Percentiles rank a stretch among this genome's conserved stretches.
These are phyloP conservation scores for Apiospora pterosperma DNA, from an alignment of 2,329 filamentous ascomycete genomes.

Conservation along the genomic window DNA sequence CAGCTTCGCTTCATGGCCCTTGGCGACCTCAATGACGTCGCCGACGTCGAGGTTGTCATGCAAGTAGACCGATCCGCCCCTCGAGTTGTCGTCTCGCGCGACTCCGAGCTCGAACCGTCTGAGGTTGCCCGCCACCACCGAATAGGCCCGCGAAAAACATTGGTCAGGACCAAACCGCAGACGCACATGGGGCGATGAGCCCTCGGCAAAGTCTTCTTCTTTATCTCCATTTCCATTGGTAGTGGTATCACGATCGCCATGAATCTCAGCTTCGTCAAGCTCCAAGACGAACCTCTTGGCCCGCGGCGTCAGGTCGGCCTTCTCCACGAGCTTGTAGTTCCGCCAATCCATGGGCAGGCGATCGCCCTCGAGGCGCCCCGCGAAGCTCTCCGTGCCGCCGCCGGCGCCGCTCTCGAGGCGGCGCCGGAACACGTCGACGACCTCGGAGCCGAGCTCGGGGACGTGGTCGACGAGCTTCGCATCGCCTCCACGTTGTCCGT, in stretches of 20 bases:
- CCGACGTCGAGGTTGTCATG: constrained; percentile 50
- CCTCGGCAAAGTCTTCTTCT: constrained; percentile 13
- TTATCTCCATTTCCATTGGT: constrained; percentile 21
- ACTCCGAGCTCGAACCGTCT: constrained; percentile 55
- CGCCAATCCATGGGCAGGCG: constrained; percentile 35
- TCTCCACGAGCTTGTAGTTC: constrained; percentile 45
- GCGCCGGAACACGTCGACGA: constrained; percentile 40
- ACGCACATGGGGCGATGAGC: constrained; percentile 50
- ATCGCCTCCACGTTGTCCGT: too few relatives aligned
- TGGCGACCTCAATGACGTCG: constrained; percentile 42
- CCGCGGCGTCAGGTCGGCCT: constrained; percentile 44
- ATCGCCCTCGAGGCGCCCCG: constrained; percentile 17
- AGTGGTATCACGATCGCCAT: constrained; percentile 19
- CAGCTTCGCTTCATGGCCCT: constrained; percentile 16
- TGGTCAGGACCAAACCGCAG: constrained; percentile 54
- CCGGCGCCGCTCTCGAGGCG: constrained; percentile 48
- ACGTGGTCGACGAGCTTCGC: too few relatives aligned
- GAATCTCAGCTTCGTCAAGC: constrained; percentile 29
- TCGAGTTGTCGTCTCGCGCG: constrained; percentile 50
- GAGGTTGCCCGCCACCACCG: constrained; percentile 50
- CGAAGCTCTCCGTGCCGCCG: constrained; percentile 30
- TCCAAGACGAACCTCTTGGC: constrained; percentile 51
- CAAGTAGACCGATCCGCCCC: constrained; percentile 58
- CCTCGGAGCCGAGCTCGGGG: constrained; percentile 46
- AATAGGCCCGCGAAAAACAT: constrained; percentile 51